These are phyloP conservation scores for Verticillium isaacii DNA, from an alignment of 2,329 filamentous ascomycete species.

Conservation along the genomic window DNA sequence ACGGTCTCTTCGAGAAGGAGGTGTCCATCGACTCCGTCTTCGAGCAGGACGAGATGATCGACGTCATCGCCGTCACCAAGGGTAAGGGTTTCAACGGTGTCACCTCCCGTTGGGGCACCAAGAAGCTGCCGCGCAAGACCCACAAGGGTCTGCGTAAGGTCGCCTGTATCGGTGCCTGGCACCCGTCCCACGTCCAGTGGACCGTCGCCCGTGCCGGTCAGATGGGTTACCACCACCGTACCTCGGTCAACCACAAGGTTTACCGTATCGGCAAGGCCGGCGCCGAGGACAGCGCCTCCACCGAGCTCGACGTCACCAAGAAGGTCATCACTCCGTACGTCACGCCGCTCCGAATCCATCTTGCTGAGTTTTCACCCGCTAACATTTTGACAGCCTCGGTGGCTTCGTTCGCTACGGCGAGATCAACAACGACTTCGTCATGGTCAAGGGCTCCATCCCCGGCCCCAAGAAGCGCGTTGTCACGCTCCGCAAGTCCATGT, in stretches of 20 bases:
- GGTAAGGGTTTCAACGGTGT: conserved; percentile 98
- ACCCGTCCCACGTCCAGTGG: conserved; percentile 99
- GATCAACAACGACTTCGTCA: conserved; percentile 98
- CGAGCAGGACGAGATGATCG: conserved; percentile 99
- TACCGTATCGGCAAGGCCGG: conserved; percentile 95
- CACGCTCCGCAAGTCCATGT: conserved; percentile 98
- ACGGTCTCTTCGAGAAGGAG: conserved; percentile 98
- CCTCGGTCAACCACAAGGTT: conserved; percentile 99
- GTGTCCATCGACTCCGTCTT: conserved; percentile 91
- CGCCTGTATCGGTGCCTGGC: conserved; percentile 99
- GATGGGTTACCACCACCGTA: conserved; percentile 99
- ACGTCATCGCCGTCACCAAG: conserved; percentile 99
- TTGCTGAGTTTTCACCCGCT: conserved; percentile 16
- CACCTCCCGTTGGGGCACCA: conserved; percentile 97
- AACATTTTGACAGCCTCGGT: conserved; percentile 67
- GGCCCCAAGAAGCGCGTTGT: conserved; percentile 99
- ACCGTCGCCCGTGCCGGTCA: conserved; percentile 99
- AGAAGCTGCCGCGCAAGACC: conserved; percentile 99
- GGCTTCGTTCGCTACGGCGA: conserved; percentile 99
- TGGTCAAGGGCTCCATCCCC: conserved; percentile 96
- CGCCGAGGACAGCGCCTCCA: conserved; percentile 89
- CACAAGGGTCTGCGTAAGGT: conserved; percentile 99
- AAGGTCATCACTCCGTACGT: conserved; percentile 99
- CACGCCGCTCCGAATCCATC: not conserved
- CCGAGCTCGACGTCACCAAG: conserved; percentile 95